A percentile compares a stretch with the other conserved stretches of the same genome.
Evolutionary conservation across 331 rosid species (phyloP).

Genomic region (Pyrus hybrid): DNA sequence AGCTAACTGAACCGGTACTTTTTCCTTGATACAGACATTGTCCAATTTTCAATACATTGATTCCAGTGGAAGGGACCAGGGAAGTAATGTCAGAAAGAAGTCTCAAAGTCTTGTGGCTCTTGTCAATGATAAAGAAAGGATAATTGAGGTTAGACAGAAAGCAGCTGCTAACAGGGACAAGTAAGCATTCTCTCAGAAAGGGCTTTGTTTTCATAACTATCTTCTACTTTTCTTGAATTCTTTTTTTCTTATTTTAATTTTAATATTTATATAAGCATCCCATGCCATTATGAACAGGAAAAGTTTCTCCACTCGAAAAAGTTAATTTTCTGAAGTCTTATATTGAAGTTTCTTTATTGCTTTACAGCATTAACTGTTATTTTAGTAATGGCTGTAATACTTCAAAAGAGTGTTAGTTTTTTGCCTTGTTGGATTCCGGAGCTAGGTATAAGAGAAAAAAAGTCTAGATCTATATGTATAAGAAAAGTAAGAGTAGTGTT

Average conservation of each 20-base stretch:
- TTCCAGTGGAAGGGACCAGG: conserved; percentile 97
- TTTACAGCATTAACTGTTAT: background rate
- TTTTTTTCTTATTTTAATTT: background rate
- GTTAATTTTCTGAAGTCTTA: background rate
- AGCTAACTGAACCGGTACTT: conserved; percentile 18
- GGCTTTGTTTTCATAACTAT: background rate
- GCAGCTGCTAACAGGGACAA: conserved; percentile 92
- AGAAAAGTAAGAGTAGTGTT: background rate
- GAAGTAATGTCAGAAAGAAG: conserved; percentile 93
- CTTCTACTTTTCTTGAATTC: too few relatives aligned
- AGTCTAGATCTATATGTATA: background rate
- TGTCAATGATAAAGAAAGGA: conserved; percentile 93
- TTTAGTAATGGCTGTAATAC: background rate
- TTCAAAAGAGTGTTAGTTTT: background rate
- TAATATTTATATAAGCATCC: background rate
- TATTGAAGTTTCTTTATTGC: background rate
- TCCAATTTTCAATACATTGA: conserved; percentile 89
- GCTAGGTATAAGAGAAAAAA: background rate
- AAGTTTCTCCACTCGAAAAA: background rate
- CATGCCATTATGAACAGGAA: background rate
- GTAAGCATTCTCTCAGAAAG: conserved; percentile 36
- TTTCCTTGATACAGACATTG: conserved; percentile 57
- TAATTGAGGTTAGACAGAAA: conserved; percentile 85
- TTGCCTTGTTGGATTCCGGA: background rate
- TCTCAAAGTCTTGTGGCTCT: conserved; percentile 83